phyloP scores from a whole-genome alignment of 768 basidiomycete genomes.

The Dioszegia crocea region DNA sequence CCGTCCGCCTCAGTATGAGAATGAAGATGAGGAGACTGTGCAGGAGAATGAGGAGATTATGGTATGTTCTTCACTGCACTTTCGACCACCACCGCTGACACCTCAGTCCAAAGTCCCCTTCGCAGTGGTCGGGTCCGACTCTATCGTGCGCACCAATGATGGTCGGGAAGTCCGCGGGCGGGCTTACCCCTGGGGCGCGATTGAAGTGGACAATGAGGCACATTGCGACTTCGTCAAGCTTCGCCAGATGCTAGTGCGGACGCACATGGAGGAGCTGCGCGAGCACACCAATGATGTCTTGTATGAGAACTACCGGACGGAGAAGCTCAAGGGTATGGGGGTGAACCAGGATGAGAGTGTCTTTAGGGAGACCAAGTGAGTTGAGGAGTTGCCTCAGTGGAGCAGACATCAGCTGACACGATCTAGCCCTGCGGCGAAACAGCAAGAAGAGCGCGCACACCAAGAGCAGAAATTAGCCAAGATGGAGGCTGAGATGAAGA shows the following conservation, averaged over 20 bases:
- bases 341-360: conserved; percentile 95
- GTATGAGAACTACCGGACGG: conserved; percentile 97
- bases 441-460: conserved; percentile 84
- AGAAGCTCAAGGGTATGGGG: conserved; percentile 95
- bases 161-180: conserved; percentile 92
- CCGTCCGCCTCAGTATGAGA: conserved; percentile 94
- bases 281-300: conserved; percentile 94
- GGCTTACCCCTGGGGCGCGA: conserved; percentile 95
- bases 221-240: conserved; percentile 99
- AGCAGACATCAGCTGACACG: conserved; percentile 5
- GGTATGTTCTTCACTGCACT: conserved; percentile 34
- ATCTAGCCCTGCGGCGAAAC: conserved; percentile 82
- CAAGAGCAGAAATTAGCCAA: conserved; percentile 68
- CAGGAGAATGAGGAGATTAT: conserved; percentile 93
- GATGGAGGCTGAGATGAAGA: conserved; percentile 97
- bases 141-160: conserved; percentile 72
- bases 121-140: conserved; percentile 92
- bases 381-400: conserved; percentile 13
- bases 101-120: conserved; percentile 87
- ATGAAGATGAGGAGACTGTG: conserved; percentile 96
- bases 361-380: conserved; percentile 99
- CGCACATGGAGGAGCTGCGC: conserved; percentile 98
- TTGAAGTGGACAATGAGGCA: conserved; percentile 98
- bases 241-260: conserved; percentile 97
- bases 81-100: conserved; percentile 4